These are phyloP conservation scores for Ophiocordyceps australis DNA, from an alignment of 2,329 filamentous ascomycete species.

Conservation along the genomic window DNA sequence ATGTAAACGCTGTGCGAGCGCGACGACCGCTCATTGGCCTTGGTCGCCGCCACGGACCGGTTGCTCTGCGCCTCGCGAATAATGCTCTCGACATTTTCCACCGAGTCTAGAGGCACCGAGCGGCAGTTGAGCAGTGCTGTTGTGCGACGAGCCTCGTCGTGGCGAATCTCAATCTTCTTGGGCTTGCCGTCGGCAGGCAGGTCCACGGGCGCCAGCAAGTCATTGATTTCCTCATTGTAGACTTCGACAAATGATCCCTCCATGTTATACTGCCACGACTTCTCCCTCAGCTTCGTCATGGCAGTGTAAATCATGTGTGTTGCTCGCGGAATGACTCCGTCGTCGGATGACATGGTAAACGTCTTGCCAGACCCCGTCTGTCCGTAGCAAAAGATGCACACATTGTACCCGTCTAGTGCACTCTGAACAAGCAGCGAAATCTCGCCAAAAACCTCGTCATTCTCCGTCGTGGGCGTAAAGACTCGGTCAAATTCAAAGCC, in stretches of 20 bases:
- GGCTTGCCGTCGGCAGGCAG: slow-evolving; percentile 46
- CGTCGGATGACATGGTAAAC: slow-evolving; percentile 76
- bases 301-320: slow-evolving; percentile 89
- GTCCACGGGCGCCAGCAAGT: slow-evolving; percentile 43
- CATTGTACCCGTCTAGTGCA: slow-evolving; percentile 92
- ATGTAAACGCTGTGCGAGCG: slow-evolving; percentile 95
- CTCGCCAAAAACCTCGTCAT: slow-evolving; percentile 81
- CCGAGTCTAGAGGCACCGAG: slow-evolving; percentile 58
- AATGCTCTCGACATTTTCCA: slow-evolving; percentile 63
- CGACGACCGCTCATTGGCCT: slow-evolving; percentile 86
- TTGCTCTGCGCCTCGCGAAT: slow-evolving; percentile 69
- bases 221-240: slow-evolving; percentile 94
- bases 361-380: slow-evolving; percentile 97
- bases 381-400: slow-evolving; percentile 97
- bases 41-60: slow-evolving; percentile 87
- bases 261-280: slow-evolving; percentile 90
- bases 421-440: slow-evolving; percentile 95
- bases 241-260: slow-evolving; percentile 93
- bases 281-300: slow-evolving; percentile 64
- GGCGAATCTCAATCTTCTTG: slow-evolving; percentile 76
- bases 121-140: slow-evolving; percentile 70
- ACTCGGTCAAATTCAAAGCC: slow-evolving; percentile 88
- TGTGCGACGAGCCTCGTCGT: slow-evolving; percentile 66
- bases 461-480: slow-evolving; percentile 61
- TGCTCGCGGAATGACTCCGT: slow-evolving; percentile 90